Percentiles rank a stretch among this genome's conserved stretches.
phyloP scores from a whole-genome alignment of 352 stramenopile species.

The Phytopythium delawarense region DNA sequence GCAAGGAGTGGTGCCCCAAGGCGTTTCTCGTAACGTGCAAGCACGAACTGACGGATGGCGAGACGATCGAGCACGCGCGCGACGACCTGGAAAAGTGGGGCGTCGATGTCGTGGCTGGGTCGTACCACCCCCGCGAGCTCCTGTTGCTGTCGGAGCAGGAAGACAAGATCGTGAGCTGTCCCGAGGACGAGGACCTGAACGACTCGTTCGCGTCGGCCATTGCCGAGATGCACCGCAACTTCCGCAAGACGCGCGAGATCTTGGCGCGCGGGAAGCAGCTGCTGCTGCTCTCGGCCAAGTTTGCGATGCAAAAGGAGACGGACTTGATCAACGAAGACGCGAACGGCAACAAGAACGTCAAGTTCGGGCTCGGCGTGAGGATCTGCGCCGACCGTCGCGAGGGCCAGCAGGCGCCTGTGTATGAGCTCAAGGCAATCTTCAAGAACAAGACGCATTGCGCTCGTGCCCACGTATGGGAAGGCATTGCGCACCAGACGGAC shows the following conservation, averaged over 20 bases:
- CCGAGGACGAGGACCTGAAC: slow-evolving; percentile 75
- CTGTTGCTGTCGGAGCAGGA: slow-evolving; percentile 78
- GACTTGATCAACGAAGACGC: slow-evolving; percentile 85
- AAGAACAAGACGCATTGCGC: slow-evolving; percentile 82
- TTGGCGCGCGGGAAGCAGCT: slow-evolving; percentile 74
- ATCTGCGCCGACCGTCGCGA: slow-evolving; percentile 63
- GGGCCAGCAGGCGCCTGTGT: slow-evolving; percentile 47
- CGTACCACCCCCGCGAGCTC: slow-evolving; percentile 63
- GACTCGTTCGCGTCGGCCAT: slow-evolving; percentile 73
- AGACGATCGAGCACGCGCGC: slow-evolving; percentile 67
- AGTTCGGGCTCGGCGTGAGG: slow-evolving; percentile 74
- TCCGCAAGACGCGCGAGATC: slow-evolving; percentile 68
- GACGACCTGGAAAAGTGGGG: slow-evolving; percentile 76
- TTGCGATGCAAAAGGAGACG: slow-evolving; percentile 85
- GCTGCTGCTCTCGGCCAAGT: slow-evolving; percentile 79
- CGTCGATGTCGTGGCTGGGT: slow-evolving; percentile 72
- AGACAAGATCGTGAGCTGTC: slow-evolving; percentile 72
- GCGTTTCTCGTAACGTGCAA: slow-evolving; percentile 81
- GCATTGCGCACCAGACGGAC: slow-evolving; percentile 28
- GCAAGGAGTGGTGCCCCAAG: slow-evolving; percentile 76
- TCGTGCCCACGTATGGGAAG: slow-evolving; percentile 75
- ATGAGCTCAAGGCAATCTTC: slow-evolving; percentile 84
- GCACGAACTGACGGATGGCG: slow-evolving; percentile 58
- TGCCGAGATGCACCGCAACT: slow-evolving; percentile 71
- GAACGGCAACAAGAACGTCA: slow-evolving; percentile 83